Conservation (phyloP, 2,329 filamentous ascomycete genomes). For the Aureobasidium sp. region DNA sequence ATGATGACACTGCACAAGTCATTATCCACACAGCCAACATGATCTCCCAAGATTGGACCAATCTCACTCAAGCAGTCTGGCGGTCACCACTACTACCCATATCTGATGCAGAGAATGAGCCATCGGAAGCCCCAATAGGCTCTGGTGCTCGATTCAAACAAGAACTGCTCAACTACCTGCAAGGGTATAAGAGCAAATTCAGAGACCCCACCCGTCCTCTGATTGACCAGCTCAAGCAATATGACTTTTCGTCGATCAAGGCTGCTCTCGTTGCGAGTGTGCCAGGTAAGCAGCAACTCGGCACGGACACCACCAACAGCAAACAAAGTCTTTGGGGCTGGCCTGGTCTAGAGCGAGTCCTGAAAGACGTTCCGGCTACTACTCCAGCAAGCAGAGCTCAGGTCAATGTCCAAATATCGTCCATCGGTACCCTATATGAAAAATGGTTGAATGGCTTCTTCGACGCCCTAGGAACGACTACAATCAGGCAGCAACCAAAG, state of each 20-base stretch:
- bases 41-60: conserved; percentile 80
- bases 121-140: conserved; percentile 37
- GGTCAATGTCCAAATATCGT: conserved; percentile 64
- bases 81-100: conserved; percentile 66
- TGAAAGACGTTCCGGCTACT: conserved; percentile 34
- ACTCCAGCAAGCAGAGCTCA: conserved; percentile 26
- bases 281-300: conserved; percentile 44
- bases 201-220: conserved; percentile 36
- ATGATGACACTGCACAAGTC: conserved; percentile 69
- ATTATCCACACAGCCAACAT: conserved; percentile 88
- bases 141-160: conserved; percentile 65
- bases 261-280: conserved; percentile 73
- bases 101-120: conserved; percentile 31
- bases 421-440: conserved; percentile 70
- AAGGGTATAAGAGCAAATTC: conserved; percentile 58
- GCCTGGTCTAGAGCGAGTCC: conserved; percentile 56
- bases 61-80: conserved; percentile 84
- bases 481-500: neutral
- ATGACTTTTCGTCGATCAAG: conserved; percentile 64
- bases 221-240: conserved; percentile 48
- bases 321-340: conserved; percentile 59
- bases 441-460: conserved; percentile 65
- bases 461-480: conserved; percentile 25
- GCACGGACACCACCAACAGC: neutral
- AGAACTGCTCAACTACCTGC: conserved; percentile 67